Evolutionary conservation across 2,329 filamentous ascomycete genomes (phyloP).

Genomic region (Aspergillus latus): DNA sequence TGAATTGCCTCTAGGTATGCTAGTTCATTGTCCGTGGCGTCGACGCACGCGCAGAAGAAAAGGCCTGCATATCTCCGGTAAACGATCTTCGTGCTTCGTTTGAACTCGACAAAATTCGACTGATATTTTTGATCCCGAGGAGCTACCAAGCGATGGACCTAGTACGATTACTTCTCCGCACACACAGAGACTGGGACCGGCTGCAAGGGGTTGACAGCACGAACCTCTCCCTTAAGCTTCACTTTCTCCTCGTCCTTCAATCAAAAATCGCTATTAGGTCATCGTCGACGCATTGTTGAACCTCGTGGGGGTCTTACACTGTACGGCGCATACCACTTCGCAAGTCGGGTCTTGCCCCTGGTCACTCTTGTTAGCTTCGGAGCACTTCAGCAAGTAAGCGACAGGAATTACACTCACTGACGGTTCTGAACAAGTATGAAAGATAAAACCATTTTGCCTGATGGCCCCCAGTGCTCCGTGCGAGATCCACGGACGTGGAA

Average conservation of each 20-base stretch:
- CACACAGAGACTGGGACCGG: neutral
- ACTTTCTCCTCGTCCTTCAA: conserved; percentile 90
- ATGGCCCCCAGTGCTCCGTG: conserved; percentile 17
- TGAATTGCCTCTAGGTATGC: conserved; percentile 97
- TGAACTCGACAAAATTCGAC: conserved; percentile 95
- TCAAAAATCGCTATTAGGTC: neutral
- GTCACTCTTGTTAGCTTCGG: conserved; percentile 26
- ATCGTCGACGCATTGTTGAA: neutral
- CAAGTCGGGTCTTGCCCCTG: conserved; percentile 95
- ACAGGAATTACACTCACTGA: conserved; percentile 57
- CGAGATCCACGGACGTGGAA: conserved; percentile 20
- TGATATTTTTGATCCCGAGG: conserved; percentile 99
- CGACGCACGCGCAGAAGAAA: conserved; percentile 99
- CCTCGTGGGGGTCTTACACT: conserved; percentile 54
- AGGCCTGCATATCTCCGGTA: conserved; percentile 96
- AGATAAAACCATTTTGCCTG: conserved; percentile 63
- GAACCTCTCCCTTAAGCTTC: conserved; percentile 94
- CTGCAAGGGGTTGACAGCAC: conserved; percentile 23
- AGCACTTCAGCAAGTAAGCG: neutral
- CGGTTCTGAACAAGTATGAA: conserved; percentile 90
- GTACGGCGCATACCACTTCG: conserved; percentile 99
- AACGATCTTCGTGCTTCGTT: conserved; percentile 76
- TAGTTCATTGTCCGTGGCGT: conserved; percentile 97
- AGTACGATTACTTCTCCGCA: conserved; percentile 15
- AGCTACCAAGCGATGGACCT: conserved; percentile 95